Base-by-base conservation (phyloP, 2,329 filamentous ascomycete species). In the Calonectria henricotiae region DNA sequence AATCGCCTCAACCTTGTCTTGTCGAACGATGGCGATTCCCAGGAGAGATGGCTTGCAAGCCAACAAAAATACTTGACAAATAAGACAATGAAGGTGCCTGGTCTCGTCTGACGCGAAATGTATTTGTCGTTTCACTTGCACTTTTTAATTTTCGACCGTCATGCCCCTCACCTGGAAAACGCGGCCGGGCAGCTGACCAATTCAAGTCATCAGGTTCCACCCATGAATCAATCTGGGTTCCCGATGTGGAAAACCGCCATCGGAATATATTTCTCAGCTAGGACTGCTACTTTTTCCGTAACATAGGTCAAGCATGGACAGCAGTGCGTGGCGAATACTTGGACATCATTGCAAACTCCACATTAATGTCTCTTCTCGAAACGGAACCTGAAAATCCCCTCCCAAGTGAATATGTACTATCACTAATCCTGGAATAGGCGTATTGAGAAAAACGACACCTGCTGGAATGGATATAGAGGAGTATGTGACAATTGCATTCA, bases 11-110 rank as follows among this genome's bases (percentile, higher is more conserved):
- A 71, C 68, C 20, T 55, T 47, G 58, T 49, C n/a, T 30, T 66
- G 68, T 77, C 73, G 74, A 77, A 75, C 71, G 73, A 77, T 74
- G 69, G 54, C 47, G 65, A 71, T 65, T 32, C 35, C 46, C 44
- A 71, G 64, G 67, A 71, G 62, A 68, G 68, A 70, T 69, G 73
- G 55, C 64, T 61, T 68, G 63, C 62, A 65, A 55, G 47, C 62
- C 75, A 76, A 75, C 73, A 74, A 72, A 76, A 71, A 35, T 51
- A 68, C 41, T 23, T 17, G 60, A 67, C 68, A 69, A 71, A 62
- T 75, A 35, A 70, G 62, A 69, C 58, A 32, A 6, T 43, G 35
- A 66, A 60, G 67, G 71, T 32, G 27, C 62, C 46, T 61, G 35
- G 55, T 63, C 43, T 69, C 39, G 71, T 25, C 61, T 62, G 15